Conservation (phyloP, 2,329 filamentous ascomycete species). For the Penicillium sclerotiorum region DNA sequence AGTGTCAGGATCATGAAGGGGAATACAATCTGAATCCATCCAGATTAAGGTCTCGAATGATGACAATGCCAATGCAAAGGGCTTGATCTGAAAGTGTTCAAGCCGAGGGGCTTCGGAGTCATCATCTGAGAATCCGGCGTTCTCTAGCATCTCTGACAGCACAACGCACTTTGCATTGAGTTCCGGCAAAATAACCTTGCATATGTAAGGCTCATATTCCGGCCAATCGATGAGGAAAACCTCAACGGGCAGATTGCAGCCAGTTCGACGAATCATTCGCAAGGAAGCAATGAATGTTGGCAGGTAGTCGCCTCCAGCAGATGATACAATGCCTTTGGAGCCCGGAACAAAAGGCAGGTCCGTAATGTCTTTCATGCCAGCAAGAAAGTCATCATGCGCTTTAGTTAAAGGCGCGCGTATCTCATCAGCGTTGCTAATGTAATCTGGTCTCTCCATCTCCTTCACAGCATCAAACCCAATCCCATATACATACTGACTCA, state of each 20-base stretch:
- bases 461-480: not conserved
- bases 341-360: slow-evolving; percentile 30
- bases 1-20: slow-evolving; percentile 42
- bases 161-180: slow-evolving; percentile 42
- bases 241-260: slow-evolving; percentile 50
- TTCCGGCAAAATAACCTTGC: slow-evolving; percentile 37
- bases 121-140: not conserved
- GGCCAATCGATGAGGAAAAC: slow-evolving; percentile 36
- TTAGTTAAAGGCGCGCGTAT: slow-evolving; percentile 31
- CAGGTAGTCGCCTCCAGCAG: slow-evolving; percentile 48
- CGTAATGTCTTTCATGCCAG: slow-evolving; percentile 26
- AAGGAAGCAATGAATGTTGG: slow-evolving; percentile 51
- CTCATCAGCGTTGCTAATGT: slow-evolving; percentile 30
- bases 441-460: slow-evolving; percentile 8
- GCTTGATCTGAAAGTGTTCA: slow-evolving; percentile 56
- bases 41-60: slow-evolving; percentile 60
- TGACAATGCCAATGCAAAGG: slow-evolving; percentile 58
- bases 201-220: slow-evolving; percentile 40
- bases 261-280: slow-evolving; percentile 51
- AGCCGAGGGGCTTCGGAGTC: slow-evolving; percentile 28
- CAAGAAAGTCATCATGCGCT: slow-evolving; percentile 41
- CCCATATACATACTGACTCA: not conserved
- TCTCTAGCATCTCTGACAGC: slow-evolving; percentile 38
- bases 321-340: slow-evolving; percentile 52
- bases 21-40: slow-evolving; percentile 59